Evolutionary conservation across 257 asterid species (phyloP), one percentile per base, ranked within the genome.

Genomic region (Nemophila menziesii): DNA sequence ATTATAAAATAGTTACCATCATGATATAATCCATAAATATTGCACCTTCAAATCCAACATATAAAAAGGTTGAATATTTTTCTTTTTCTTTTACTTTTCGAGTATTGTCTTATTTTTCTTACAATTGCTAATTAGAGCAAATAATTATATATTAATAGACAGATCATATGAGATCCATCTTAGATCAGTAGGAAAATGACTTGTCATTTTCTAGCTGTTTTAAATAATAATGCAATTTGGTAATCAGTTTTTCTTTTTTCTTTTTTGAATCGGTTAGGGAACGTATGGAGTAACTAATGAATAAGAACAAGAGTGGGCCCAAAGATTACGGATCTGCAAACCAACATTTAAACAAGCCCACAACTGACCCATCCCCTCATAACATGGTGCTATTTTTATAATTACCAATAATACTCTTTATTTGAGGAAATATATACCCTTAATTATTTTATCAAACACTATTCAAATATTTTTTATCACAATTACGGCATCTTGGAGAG

Each of bases 301-400:
- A 15, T 20, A 44, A 21, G 45, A 34, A 18, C 36, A 20, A 34
- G 3, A 9, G 49, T 15, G 51, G 51, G 21, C 45, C 52, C 44
- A 10, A 12, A 16, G 5, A 5, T 12, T 24, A 17, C 11, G 24
- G 51, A 29, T 29, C 44, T 8, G 22, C 26, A 54, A 12, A n/a
- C 21, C 4, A 21, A 10, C n/a, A n/a, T 33, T n/a, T 23, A 50
- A 39, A 57, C 51, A 43, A 34, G 53, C 58, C 64, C 64, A 58
- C 51, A 58, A 51, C 48, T 21, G 29, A 6, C 48, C 64, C 64
- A 50, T 44, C 27, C 14, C 48, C 3, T 33, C 48, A 21, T 23
- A 58, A 58, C 58, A 50, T 58, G 58, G 56, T 27, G 17, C 34
- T 44, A 13, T 21, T 2, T 22, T 40, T 27, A n/a, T 22, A 14